Conservation (phyloP, 208 protist genomes). For the Blechomonas ayalai region DNA sequence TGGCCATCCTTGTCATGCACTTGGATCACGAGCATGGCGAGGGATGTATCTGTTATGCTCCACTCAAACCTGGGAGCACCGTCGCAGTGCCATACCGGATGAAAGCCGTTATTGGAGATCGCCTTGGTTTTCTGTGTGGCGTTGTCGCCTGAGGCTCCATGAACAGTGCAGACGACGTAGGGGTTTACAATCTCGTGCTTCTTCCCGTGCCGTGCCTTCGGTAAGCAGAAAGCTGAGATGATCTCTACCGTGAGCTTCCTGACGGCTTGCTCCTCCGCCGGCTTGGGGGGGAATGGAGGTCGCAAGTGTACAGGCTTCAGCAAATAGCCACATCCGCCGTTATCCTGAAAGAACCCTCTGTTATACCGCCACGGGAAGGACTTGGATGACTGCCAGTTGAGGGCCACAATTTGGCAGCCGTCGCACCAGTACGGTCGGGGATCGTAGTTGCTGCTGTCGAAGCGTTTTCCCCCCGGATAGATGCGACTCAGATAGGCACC, state of each 20-base stretch:
- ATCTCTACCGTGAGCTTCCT: constrained; percentile 44
- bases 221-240: constrained; percentile 66
- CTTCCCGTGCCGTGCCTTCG: constrained; percentile 23
- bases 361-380: constrained; percentile 75
- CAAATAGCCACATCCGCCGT: constrained; percentile 91
- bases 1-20: constrained; percentile 54
- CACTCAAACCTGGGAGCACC: constrained; percentile 31
- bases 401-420: constrained; percentile 87
- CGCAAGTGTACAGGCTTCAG: constrained; percentile 85
- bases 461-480: constrained; percentile 88
- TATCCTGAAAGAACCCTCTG: constrained; percentile 82
- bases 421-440: constrained; percentile 64
- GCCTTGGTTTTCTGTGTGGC: constrained; percentile 18
- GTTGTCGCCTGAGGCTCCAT: constrained; percentile 27
- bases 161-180: constrained; percentile 39
- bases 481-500: constrained; percentile 73
- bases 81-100: constrained; percentile 59
- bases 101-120: constrained; percentile 64
- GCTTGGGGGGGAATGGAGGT: constrained; percentile 5
- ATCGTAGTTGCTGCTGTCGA: constrained; percentile 92
- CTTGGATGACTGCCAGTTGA: constrained; percentile 87
- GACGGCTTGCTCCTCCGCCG: constrained; percentile 7
- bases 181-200: constrained; percentile 56
- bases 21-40: constrained; percentile 58
- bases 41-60: constrained; percentile 30